Conservation (phyloP, 257 asterid genomes). For the Solanum habrochaites region DNA sequence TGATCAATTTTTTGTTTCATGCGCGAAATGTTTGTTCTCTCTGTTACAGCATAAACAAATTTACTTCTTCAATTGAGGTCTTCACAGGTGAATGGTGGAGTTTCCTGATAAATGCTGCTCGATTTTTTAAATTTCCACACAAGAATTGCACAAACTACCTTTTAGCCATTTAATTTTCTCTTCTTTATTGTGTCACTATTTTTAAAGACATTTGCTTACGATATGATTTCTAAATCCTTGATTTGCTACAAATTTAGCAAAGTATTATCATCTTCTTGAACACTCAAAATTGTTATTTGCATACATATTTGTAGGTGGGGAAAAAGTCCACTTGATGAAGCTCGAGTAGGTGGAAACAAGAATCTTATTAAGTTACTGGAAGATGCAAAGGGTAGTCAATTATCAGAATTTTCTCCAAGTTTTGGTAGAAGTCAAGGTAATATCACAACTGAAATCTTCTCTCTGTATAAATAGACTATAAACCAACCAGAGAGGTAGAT, state of each 20-base stretch:
- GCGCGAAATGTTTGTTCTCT: background rate
- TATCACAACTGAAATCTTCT: background rate
- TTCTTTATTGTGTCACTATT: background rate
- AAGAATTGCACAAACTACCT: background rate
- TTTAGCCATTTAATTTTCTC: background rate
- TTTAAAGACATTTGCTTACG: background rate
- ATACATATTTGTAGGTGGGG: conserved; percentile 46
- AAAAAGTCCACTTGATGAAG: conserved; percentile 59
- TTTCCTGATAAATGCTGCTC: background rate
- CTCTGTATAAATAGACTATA: background rate
- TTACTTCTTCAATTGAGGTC: background rate
- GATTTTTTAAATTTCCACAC: background rate
- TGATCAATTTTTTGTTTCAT: background rate
- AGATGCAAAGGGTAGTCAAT: conserved; percentile 34
- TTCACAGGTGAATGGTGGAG: background rate
- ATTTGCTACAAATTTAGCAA: background rate
- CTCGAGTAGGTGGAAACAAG: conserved; percentile 42
- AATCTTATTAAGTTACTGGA: conserved; percentile 42
- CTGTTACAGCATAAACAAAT: background rate
- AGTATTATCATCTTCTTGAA: background rate
- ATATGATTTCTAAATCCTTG: background rate
- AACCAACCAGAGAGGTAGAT: background rate
- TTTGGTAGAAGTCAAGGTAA: conserved; percentile 8
- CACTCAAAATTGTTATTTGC: background rate
- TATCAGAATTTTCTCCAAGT: background rate